Conservation (phyloP, 2,329 filamentous ascomycete species). For the Diaporthe helianthi region DNA sequence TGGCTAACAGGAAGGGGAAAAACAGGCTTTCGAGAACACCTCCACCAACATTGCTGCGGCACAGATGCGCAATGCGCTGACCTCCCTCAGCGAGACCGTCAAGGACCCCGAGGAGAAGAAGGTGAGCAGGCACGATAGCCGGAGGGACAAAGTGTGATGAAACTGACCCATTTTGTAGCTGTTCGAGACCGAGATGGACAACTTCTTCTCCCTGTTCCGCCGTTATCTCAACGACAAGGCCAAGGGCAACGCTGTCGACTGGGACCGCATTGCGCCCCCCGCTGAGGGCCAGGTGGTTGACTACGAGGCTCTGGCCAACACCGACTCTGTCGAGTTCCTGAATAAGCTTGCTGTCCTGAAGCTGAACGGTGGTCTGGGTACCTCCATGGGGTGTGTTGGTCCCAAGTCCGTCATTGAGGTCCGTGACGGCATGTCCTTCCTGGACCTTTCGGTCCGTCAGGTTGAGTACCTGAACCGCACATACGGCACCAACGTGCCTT, state of each 20-base stretch:
- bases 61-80: constrained; percentile 98
- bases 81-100: constrained; percentile 89
- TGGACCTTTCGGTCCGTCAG: constrained; percentile 97
- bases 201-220: constrained; percentile 99
- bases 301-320: constrained; percentile 89
- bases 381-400: constrained; percentile 98
- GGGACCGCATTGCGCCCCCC: constrained; percentile 95
- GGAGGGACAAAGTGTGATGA: not conserved
- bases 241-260: constrained; percentile 94
- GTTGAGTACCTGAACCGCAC: constrained; percentile 99
- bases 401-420: constrained; percentile 99
- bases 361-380: constrained; percentile 98
- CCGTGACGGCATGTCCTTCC: constrained; percentile 99
- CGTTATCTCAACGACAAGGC: constrained; percentile 99
- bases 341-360: constrained; percentile 98
- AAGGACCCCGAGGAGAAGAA: constrained; percentile 82
- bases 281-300: constrained; percentile 93
- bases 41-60: constrained; percentile 97
- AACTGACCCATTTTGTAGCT: constrained; percentile 59
- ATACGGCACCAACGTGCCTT: constrained; percentile 95
- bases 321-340: constrained; percentile 90
- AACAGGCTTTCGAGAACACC: constrained; percentile 97
- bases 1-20: constrained; percentile 16
- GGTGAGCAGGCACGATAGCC: constrained; percentile 57
- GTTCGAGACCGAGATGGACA: constrained; percentile 99